A percentile compares a stretch with the other conserved stretches of the same genome.
phyloP scores from a whole-genome alignment of 2,329 filamentous ascomycete species.

The Mycosphaerelloides madeirae region DNA sequence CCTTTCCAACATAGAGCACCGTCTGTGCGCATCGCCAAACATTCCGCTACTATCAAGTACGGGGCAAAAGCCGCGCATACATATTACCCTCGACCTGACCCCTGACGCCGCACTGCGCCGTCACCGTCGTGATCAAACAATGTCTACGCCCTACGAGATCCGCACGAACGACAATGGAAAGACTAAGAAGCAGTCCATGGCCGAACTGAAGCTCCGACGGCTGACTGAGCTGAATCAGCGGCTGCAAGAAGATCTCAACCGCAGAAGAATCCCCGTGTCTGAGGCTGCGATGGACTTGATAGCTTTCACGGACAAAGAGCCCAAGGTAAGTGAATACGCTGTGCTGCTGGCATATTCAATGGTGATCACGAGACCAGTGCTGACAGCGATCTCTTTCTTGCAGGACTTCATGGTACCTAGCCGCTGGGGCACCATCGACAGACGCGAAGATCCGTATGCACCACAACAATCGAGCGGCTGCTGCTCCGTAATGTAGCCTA shows the following conservation, averaged over 20 bases:
- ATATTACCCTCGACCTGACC: conserved; percentile 9
- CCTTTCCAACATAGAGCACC: too few species aligned
- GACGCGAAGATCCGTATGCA: conserved; percentile 96
- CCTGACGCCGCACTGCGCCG: conserved; percentile 3
- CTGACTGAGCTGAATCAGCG: conserved; percentile 96
- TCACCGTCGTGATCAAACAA: conserved; percentile 32
- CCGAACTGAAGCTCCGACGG: conserved; percentile 91
- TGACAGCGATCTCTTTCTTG: conserved; percentile 3
- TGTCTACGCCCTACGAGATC: conserved; percentile 62
- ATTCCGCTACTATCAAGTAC: neutral
- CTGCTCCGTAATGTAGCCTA: conserved; percentile 82
- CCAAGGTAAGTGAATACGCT: conserved; percentile 54
- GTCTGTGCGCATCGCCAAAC: neutral
- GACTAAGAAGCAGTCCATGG: conserved; percentile 99
- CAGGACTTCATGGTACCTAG: conserved; percentile 95
- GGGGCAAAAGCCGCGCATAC: conserved; percentile 5
- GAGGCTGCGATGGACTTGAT: conserved; percentile 82
- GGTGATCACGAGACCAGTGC: neutral
- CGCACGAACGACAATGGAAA: conserved; percentile 61
- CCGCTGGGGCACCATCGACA: conserved; percentile 90
- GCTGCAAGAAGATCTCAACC: conserved; percentile 89
- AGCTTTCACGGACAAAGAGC: conserved; percentile 89
- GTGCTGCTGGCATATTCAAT: neutral
- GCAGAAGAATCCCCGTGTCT: conserved; percentile 91
- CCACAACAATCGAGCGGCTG: conserved; percentile 89